Evolutionary conservation across 2,329 filamentous ascomycete genomes (phyloP).

Genomic region (Exserohilum rostratum): DNA sequence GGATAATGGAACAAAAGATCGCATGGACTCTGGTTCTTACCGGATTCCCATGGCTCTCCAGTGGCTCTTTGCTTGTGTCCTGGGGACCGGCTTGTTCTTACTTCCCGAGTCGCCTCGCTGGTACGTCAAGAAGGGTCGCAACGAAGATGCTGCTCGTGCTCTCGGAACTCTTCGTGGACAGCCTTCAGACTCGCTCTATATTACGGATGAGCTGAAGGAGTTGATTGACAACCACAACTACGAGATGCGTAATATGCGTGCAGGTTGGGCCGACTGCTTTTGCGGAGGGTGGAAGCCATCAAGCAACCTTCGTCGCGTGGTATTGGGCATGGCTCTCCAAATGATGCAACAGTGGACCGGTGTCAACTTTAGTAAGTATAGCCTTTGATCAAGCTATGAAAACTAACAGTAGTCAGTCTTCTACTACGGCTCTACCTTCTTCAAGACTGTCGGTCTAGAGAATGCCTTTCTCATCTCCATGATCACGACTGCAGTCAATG

Average conservation of each 20-base stretch:
- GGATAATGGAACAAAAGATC: constrained; percentile 71
- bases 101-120: constrained; percentile 87
- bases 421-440: constrained; percentile 76
- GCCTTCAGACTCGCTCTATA: constrained; percentile 71
- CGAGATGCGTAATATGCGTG: constrained; percentile 61
- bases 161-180: constrained; percentile 77
- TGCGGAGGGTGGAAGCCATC: constrained; percentile 59
- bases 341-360: constrained; percentile 68
- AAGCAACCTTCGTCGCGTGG: constrained; percentile 57
- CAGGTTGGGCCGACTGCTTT: constrained; percentile 73
- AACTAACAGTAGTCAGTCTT: constrained; percentile 25
- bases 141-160: constrained; percentile 67
- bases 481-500: constrained; percentile 88
- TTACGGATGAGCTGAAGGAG: constrained; percentile 80
- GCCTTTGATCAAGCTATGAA: too few species aligned
- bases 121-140: constrained; percentile 77
- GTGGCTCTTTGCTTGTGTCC: constrained; percentile 79
- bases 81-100: constrained; percentile 72
- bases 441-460: constrained; percentile 74
- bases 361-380: constrained; percentile 74
- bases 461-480: constrained; percentile 84
- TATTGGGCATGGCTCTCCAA: constrained; percentile 56
- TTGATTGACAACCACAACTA: constrained; percentile 90
- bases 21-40: constrained; percentile 66
- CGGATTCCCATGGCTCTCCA: constrained; percentile 82